Evolutionary conservation across 805 yeast genomes (phyloP).

Genomic region (Pichia kluyveri): DNA sequence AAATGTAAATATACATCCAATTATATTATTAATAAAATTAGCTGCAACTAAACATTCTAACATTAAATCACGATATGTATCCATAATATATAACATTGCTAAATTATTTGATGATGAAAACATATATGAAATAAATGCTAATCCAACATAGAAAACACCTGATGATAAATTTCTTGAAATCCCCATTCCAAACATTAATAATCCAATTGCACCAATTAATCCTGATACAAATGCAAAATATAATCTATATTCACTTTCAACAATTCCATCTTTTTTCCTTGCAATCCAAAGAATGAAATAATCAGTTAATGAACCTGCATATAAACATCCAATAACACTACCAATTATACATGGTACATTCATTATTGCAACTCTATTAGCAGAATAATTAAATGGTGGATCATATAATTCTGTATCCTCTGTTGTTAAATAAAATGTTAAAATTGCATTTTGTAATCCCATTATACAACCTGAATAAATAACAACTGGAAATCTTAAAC

Average conservation of each 20-base stretch:
- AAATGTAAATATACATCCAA: constrained; percentile 60
- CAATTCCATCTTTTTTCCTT: constrained; percentile 46
- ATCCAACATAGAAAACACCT: constrained; percentile 48
- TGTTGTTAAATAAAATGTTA: constrained; percentile 65
- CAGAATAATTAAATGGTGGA: constrained; percentile 57
- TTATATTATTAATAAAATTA: constrained; percentile 49
- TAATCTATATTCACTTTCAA: constrained; percentile 57
- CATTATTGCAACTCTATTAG: constrained; percentile 64
- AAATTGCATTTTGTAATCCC: constrained; percentile 71
- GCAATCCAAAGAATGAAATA: constrained; percentile 60
- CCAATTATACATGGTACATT: constrained; percentile 65
- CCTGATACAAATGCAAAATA: constrained; percentile 51
- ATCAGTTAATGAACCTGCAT: constrained; percentile 58
- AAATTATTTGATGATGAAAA: constrained; percentile 65
- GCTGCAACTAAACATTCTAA: constrained; percentile 62
- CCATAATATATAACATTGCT: constrained; percentile 58
- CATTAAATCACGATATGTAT: constrained; percentile 56
- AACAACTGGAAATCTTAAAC: constrained; percentile 46
- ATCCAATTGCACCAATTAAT: constrained; percentile 49
- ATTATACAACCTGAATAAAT: constrained; percentile 58
- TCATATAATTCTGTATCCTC: constrained; percentile 56
- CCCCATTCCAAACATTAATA: constrained; percentile 59
- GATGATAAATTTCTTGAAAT: constrained; percentile 42
- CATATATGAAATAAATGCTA: constrained; percentile 57
- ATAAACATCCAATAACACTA: constrained; percentile 54